These are phyloP conservation scores for Ogataea neopini DNA, from an alignment of 805 yeast genomes.

Conservation along the genomic window DNA sequence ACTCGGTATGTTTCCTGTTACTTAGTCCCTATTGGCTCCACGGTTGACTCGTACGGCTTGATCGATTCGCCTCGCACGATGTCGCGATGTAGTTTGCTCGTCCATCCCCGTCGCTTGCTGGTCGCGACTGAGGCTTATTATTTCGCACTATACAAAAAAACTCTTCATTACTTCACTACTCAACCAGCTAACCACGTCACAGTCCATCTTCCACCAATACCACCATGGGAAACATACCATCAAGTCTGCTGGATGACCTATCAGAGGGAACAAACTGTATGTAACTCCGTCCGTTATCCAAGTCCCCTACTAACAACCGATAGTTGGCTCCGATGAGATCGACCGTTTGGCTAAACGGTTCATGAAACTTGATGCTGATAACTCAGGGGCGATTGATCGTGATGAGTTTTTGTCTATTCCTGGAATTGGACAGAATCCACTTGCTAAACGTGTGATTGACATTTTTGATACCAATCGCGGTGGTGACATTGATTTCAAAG, in stretches of 20 bases:
- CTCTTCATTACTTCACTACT: not conserved
- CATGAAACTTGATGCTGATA: conserved; percentile 92
- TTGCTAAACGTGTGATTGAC: conserved; percentile 87
- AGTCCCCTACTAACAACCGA: conserved; percentile 3
- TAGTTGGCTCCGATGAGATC: conserved; percentile 85
- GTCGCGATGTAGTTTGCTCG: too few relatives aligned
- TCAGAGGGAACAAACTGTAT: conserved; percentile 78
- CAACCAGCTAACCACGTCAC: too few relatives aligned
- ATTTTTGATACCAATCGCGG: conserved; percentile 91
- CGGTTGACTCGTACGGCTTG: too few relatives aligned
- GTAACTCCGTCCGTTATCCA: conserved; percentile 25
- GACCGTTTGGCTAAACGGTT: conserved; percentile 89
- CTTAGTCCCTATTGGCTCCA: too few relatives aligned
- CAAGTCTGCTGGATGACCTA: conserved; percentile 57
- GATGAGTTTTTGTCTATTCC: conserved; percentile 91
- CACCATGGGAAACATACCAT: conserved; percentile 39
- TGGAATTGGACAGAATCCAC: conserved; percentile 86
- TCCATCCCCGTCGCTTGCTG: not conserved
- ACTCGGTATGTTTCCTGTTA: too few relatives aligned
- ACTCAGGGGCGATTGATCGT: conserved; percentile 88
- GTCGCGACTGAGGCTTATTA: not conserved
- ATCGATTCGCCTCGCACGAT: too few relatives aligned
- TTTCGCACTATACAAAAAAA: not conserved
- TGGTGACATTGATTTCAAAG: conserved; percentile 94
- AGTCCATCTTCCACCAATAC: not conserved